Evolutionary conservation across 306 rosid genomes (phyloP).

Genomic region (Cicer arietinum): DNA sequence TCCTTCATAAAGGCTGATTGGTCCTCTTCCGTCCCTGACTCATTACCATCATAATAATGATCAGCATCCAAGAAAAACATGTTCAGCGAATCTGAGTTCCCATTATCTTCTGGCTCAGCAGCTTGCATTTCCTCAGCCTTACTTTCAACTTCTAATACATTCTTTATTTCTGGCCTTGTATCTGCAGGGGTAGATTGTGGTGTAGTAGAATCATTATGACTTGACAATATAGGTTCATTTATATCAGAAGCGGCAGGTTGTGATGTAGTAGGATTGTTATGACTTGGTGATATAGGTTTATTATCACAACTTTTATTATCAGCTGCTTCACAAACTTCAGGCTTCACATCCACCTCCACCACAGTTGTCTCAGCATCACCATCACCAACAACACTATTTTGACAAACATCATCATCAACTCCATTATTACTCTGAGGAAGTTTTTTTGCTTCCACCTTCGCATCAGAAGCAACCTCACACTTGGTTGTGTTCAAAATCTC

Average conservation of each 20-base stretch:
- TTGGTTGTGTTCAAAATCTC: slow-evolving; percentile 46
- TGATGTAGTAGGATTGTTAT: slow-evolving; percentile 45
- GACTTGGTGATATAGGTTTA: slow-evolving; percentile 35
- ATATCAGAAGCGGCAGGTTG: slow-evolving; percentile 52
- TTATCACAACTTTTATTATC: slow-evolving; percentile 40
- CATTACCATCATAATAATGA: slow-evolving; percentile 71
- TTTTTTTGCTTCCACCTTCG: slow-evolving; percentile 48
- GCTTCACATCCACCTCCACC: slow-evolving; percentile 48
- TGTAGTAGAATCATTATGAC: slow-evolving; percentile 45
- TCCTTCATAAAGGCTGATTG: slow-evolving; percentile 87
- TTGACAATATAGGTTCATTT: slow-evolving; percentile 41
- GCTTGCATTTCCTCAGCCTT: slow-evolving; percentile 58
- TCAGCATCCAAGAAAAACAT: slow-evolving; percentile 63
- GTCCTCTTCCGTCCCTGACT: slow-evolving; percentile 90
- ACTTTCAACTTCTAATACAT: slow-evolving; percentile 48
- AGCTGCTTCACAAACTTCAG: slow-evolving; percentile 54
- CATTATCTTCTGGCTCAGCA: slow-evolving; percentile 57
- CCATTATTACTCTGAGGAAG: slow-evolving; percentile 38
- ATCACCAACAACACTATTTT: slow-evolving; percentile 38
- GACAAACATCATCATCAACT: slow-evolving; percentile 17
- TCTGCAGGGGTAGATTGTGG: slow-evolving; percentile 52
- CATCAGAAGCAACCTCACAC: slow-evolving; percentile 40
- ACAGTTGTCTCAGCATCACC: slow-evolving; percentile 38
- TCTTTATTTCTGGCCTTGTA: slow-evolving; percentile 46
- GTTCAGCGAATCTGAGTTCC: slow-evolving; percentile 56